A percentile compares a stretch with the other conserved stretches of the same genome.
Evolutionary conservation across 345 rosid genomes (phyloP).

Genomic region (Triadica sebifera): DNA sequence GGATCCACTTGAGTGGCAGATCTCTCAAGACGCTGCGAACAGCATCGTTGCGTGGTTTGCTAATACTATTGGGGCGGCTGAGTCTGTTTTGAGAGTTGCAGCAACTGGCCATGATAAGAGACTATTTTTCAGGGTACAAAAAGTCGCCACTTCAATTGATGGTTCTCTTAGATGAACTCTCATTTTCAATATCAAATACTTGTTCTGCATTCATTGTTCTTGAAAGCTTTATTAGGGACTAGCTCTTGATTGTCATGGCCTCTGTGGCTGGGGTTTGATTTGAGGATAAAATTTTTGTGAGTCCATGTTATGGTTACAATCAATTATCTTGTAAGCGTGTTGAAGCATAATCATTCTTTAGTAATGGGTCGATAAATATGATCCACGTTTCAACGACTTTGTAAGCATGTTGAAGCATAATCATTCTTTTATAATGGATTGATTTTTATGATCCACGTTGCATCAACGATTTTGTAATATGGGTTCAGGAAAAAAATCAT

Average conservation of each 20-base stretch:
- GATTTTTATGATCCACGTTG: too few relatives aligned
- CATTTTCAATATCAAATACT: too few relatives aligned
- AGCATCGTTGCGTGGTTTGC: constrained; percentile 73
- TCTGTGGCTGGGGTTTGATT: too few relatives aligned
- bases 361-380: too few relatives aligned
- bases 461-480: too few relatives aligned
- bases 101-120: constrained; percentile 97
- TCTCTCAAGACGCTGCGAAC: constrained; percentile 89
- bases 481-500: too few relatives aligned
- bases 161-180: too few relatives aligned
- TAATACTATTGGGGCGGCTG: constrained; percentile 90
- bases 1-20: constrained; percentile 97
- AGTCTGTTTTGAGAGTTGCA: constrained; percentile 92
- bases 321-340: not conserved
- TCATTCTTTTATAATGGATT: not conserved
- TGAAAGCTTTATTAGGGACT: not conserved
- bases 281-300: too few relatives aligned
- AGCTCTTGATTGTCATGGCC: not conserved
- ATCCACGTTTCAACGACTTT: not conserved
- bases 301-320: not conserved
- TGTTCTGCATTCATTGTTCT: not conserved
- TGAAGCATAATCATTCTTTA: not conserved
- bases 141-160: not conserved
- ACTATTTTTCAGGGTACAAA: constrained; percentile 64
- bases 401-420: not conserved